A percentile compares a stretch with the other conserved stretches of the same genome.
These are phyloP conservation scores for Wickerhamiella hasegawae DNA, from an alignment of 805 yeast species.

Conservation along the genomic window DNA sequence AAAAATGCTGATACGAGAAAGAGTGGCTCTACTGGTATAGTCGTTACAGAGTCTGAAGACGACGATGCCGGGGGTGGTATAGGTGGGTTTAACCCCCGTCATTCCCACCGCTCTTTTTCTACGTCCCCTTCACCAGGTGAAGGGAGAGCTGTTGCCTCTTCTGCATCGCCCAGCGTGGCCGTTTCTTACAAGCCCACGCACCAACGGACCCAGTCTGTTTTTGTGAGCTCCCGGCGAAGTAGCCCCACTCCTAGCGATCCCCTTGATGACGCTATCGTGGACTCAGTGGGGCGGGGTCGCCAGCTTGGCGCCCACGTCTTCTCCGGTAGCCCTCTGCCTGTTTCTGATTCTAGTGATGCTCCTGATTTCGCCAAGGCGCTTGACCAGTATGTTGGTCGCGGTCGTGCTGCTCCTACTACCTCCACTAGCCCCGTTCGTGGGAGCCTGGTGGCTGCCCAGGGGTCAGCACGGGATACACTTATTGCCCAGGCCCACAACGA, in stretches of 20 bases:
- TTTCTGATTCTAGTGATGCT: background rate
- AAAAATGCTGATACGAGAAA: conserved; percentile 11
- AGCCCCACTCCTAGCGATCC: conserved; percentile 5
- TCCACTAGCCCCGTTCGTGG: background rate
- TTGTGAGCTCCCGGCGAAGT: no score
- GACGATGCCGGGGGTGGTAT: conserved; percentile 18
- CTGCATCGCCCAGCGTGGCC: no score
- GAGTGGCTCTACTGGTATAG: conserved; percentile 7
- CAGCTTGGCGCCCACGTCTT: no score
- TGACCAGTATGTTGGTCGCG: conserved; percentile 2
- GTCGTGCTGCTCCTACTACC: background rate
- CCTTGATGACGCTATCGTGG: conserved; percentile 10
- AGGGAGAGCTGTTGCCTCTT: no score
- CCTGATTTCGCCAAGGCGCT: conserved; percentile 2
- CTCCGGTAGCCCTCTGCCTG: no score
- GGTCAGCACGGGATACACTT: no score
- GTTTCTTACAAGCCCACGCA: no score
- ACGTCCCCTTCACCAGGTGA: no score
- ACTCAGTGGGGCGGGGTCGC: no score
- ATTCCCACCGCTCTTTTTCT: no score
- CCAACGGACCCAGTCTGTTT: no score
- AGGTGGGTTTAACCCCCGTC: conserved; percentile 10
- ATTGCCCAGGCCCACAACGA: background rate
- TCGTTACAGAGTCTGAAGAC: conserved; percentile 16
- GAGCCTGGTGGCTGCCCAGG: background rate